Evolutionary conservation across 352 stramenopile species (phyloP), one percentile per base, ranked within the genome.

Genomic region (Pythium sp.): DNA sequence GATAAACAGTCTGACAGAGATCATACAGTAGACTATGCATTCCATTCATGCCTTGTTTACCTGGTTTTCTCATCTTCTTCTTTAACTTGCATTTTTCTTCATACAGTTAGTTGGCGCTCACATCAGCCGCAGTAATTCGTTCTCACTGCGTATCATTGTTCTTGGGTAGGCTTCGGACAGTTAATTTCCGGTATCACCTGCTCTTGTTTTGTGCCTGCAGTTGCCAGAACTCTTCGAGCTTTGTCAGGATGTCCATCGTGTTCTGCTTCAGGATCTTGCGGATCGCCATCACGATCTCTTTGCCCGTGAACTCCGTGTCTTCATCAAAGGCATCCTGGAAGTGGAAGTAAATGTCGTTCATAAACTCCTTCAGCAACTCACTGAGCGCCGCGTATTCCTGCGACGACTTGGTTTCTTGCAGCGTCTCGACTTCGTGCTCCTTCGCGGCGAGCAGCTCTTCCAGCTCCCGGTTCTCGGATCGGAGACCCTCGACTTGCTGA

Each of bases 311-410:
- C 69, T 94, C 86, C 2, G 76, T 83, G 24, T 94, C 86, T 73
- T 94, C 86, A 38, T 94, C 86, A 51, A 94, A 94, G 9, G 84
- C 84, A 64, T 94, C 84, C 66, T 94, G 86, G 71, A 90, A 94
- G 43, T 91, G 80, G 65, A 93, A 92, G 74, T 94, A 94, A 64
- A 94, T 88, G 71, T 92, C 86, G 83, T 94, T 93, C 86, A 94
- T 94, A 67, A 91, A 87, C 69, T 91, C 86, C 70, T 94, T 94
- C 51, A 94, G 79, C 28, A 92, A 64, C 57, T 90, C 83, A 59
- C 78, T 90, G 57, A 90, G 64, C 43, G 80, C 80, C 12, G 77
- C 75, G 54, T 84, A 82, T 61, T 90, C 82, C 36, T 86, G 78
- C 57, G 85, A 69, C 22, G 76, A 80, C 68, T 80, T 84, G 34